Percentiles rank a stretch among this genome's conserved stretches.
phyloP scores from a whole-genome alignment of 495 filamentous ascomycete species.

The Tuber brumale region DNA sequence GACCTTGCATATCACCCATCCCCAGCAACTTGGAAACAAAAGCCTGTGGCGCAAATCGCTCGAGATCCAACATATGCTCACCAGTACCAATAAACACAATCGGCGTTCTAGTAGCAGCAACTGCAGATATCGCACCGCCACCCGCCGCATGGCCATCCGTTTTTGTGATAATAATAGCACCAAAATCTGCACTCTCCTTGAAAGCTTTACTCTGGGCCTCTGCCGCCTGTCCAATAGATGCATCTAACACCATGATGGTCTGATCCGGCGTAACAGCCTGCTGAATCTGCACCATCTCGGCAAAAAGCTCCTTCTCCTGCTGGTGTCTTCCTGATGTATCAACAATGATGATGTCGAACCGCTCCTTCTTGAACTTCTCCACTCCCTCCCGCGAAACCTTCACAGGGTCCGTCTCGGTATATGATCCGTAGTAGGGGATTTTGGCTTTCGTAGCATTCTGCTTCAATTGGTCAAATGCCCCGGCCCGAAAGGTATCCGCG shows the following conservation, averaged over 20 bases:
- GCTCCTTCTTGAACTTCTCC: conserved; percentile 97
- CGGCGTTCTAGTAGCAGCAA: conserved; percentile 91
- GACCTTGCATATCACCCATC: conserved; percentile 92
- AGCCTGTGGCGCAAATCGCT: conserved; percentile 81
- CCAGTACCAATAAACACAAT: conserved; percentile 98
- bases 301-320: conserved; percentile 91
- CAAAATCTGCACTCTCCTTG: conserved; percentile 95
- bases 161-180: conserved; percentile 98
- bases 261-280: conserved; percentile 85
- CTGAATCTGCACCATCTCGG: conserved; percentile 98
- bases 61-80: conserved; percentile 92
- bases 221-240: conserved; percentile 90
- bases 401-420: conserved; percentile 93
- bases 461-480: conserved; percentile 97
- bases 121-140: conserved; percentile 96
- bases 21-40: conserved; percentile 89
- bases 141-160: conserved; percentile 93
- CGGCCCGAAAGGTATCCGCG: conserved; percentile 96
- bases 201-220: conserved; percentile 93
- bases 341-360: conserved; percentile 97
- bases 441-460: conserved; percentile 98
- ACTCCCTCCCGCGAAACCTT: conserved; percentile 90
- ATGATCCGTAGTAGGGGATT: conserved; percentile 94
- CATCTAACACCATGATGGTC: conserved; percentile 96
- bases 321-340: conserved; percentile 91